Percentiles rank a stretch among this genome's conserved stretches.
These are phyloP conservation scores for Aspergillus niger DNA, from an alignment of 2,329 filamentous ascomycete genomes.

Conservation along the genomic window DNA sequence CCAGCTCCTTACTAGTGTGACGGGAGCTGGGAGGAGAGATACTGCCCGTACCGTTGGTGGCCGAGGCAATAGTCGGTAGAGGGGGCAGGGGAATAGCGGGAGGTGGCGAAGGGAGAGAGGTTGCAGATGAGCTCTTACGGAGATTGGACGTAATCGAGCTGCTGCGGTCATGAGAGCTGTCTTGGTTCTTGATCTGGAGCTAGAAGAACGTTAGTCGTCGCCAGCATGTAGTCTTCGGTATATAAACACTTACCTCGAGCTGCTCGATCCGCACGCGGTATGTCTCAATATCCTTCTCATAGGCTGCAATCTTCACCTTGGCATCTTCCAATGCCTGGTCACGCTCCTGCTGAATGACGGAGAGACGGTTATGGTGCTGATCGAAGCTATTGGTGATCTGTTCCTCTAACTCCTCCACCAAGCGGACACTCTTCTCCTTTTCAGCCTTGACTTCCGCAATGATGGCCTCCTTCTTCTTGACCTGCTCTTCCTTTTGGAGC, in stretches of 20 bases:
- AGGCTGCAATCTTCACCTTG: slow-evolving; percentile 62
- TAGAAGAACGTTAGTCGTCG: slow-evolving; percentile 25
- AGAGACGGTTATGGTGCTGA: slow-evolving; percentile 89
- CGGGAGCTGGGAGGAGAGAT: slow-evolving; percentile 63
- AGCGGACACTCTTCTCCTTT: slow-evolving; percentile 87
- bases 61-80: slow-evolving; percentile 65
- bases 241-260: slow-evolving; percentile 67
- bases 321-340: slow-evolving; percentile 77
- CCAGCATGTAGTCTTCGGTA: not conserved
- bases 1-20: slow-evolving; percentile 79
- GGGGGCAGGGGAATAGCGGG: slow-evolving; percentile 95
- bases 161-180: slow-evolving; percentile 54
- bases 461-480: slow-evolving; percentile 49
- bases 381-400: slow-evolving; percentile 95
- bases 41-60: slow-evolving; percentile 54
- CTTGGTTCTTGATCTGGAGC: slow-evolving; percentile 48
- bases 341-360: slow-evolving; percentile 74
- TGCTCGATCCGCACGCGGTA: slow-evolving; percentile 59
- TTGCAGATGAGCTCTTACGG: slow-evolving; percentile 80
- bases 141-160: slow-evolving; percentile 68
- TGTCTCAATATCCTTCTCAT: slow-evolving; percentile 68
- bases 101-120: slow-evolving; percentile 86
- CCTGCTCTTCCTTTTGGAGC: slow-evolving; percentile 45
- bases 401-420: slow-evolving; percentile 95
- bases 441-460: slow-evolving; percentile 57